Percentiles rank a stretch among this genome's conserved stretches.
These are phyloP conservation scores for Anacardium occidentale DNA, from an alignment of 345 rosid genomes.

Conservation along the genomic window DNA sequence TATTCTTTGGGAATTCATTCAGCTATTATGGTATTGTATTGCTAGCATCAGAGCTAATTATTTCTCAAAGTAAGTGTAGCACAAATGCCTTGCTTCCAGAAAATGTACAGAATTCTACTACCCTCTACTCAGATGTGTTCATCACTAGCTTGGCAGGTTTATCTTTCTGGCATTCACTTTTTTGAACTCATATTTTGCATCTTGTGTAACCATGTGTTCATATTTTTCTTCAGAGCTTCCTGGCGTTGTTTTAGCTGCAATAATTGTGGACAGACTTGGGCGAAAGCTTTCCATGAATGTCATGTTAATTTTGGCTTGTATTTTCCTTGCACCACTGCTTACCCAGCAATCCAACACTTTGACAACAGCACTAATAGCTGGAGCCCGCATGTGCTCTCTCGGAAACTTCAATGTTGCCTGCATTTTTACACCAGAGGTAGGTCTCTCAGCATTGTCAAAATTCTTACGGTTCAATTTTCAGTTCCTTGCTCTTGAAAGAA, in stretches of 20 bases:
- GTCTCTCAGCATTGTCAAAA: too few relatives aligned
- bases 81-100: slow-evolving; percentile 9
- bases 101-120: slow-evolving; percentile 18
- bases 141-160: slow-evolving; percentile 36
- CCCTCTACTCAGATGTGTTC: slow-evolving; percentile 42
- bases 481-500: too few relatives aligned
- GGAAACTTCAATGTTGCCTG: slow-evolving; percentile 44
- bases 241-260: slow-evolving; percentile 52
- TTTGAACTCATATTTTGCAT: neutral
- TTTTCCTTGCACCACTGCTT: slow-evolving; percentile 53
- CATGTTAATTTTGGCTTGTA: slow-evolving; percentile 40
- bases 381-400: slow-evolving; percentile 56
- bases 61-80: slow-evolving; percentile 31
- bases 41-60: slow-evolving; percentile 56
- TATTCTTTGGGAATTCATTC: slow-evolving; percentile 57
- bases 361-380: slow-evolving; percentile 45
- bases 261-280: slow-evolving; percentile 53
- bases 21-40: slow-evolving; percentile 64
- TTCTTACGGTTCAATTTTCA: too few relatives aligned
- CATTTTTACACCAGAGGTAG: slow-evolving; percentile 63
- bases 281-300: slow-evolving; percentile 51
- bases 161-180: neutral
- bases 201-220: neutral
- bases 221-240: slow-evolving; percentile 46
- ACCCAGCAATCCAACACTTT: slow-evolving; percentile 36